Base-by-base conservation (phyloP, 169 alveolate species). In the Plasmodium relictum region DNA sequence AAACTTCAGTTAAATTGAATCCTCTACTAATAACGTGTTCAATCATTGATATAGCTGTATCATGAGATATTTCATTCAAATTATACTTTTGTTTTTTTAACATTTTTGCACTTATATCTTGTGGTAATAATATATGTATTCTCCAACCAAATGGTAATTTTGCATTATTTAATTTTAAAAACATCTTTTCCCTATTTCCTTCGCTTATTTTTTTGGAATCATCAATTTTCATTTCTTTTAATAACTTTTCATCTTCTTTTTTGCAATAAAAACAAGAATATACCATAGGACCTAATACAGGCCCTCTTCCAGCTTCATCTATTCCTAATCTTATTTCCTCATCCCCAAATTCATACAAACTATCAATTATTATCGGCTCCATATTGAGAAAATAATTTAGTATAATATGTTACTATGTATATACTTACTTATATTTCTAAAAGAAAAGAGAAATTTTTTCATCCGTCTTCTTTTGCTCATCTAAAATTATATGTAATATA, bases 251-350 rank as follows among this genome's bases (percentile, higher is more conserved):
- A 63, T 74, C 91, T 41, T 88, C 95, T 9, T 87, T 93, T 3
- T 98, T 97, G 95, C 99, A 98, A 73, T 87, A 97, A 59, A 98
- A 96, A 74, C 99, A 96, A 8, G 98, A 99, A 94, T 97, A 98
- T 42, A 98, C 99, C 99, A 98, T 98, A 18, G 99, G 99, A 7
- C 99, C 99, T 63, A 98, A 88, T 12, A 98, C 99, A 20, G 99
- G 99, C 7, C 99, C 99, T 88, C 99, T 91, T 7, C 99, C 99
- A 10, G 99, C 99, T 80, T 98, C 99, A 92, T 98, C 99, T 59
- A 98, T 97, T 52, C 99, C 99, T 87, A 96, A 31, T 61, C 91
- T 26, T 0, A 80, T 73, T 48, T 80, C 91, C 14, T 80, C 91
- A 56, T 80, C 71, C 8, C 85, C 91, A 80, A 80, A 80, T 22